Base-by-base conservation (phyloP, 192 early-diverging fungal species). In the Pecoramyces ruminantium region DNA sequence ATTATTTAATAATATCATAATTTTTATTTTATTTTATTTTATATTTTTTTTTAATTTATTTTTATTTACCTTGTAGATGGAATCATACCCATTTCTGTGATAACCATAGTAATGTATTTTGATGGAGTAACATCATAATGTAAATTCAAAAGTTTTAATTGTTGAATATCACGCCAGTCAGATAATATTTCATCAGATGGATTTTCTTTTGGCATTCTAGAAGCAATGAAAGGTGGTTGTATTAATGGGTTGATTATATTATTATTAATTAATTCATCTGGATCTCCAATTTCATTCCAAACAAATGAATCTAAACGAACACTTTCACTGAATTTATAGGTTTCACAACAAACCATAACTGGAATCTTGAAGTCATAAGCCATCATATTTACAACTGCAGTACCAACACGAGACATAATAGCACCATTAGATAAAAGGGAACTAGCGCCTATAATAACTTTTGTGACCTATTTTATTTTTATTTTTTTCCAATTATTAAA, bases 91-190 rank as follows among this genome's bases (percentile, higher is more conserved):
- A 95, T 90, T 84, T 99, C 97, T 25, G 95, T 96, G 27, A 96
- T 90, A 51, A 97, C 92, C 38, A 94, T 88, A 30, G 94, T 94
- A 78, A 99, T 92, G 85, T 93, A 96, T 83, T 96, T 90, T 51
- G 96, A 92, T 38, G 98, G 97, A 3, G 97, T 99, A 58, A 98
- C 88, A 85, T 99, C 98, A 84, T 98, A 97, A 80, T 93, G 85
- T 12, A 98, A 84, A 81, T 97, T 98, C 82, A 99, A 85, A 78
- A 98, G 84, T 82, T 93, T 93, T 79, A 98, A 84, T 80, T 92
- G 90, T 29, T 88, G 87, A 3, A 92, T 88, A 13, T 93, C 86
- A 79, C 92, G 90, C 97, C 97, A 99, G 77, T 90, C 86, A 78
- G 80, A 86, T 83, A 89, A 84, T 30, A 88, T 84, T 77, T 82